phyloP scores from a whole-genome alignment of 805 yeast species.

The Spathaspora boniae region DNA sequence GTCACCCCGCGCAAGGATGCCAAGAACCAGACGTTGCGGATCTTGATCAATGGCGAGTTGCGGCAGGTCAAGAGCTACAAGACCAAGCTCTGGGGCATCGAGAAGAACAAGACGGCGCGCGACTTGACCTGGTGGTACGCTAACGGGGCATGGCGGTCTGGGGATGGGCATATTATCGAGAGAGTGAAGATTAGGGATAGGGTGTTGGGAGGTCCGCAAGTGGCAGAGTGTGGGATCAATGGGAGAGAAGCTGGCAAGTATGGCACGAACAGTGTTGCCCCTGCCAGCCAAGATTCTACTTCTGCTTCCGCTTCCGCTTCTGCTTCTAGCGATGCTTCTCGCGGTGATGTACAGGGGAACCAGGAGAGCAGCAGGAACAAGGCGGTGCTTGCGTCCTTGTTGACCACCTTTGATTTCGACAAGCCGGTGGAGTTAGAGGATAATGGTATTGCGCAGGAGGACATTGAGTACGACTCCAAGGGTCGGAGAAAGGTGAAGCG shows the following conservation, averaged over 20 bases:
- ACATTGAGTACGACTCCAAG: conserved; percentile 32
- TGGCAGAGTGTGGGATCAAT: conserved; percentile 22
- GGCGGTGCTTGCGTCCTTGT: conserved; percentile 32
- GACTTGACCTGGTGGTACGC: conserved; percentile 63
- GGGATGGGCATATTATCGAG: conserved; percentile 76
- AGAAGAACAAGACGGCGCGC: conserved; percentile 56
- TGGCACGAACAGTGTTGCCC: conserved; percentile 15
- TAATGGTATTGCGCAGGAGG: conserved; percentile 28
- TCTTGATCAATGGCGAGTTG: conserved; percentile 53
- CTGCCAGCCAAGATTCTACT: too few species aligned
- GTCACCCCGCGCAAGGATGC: conserved; percentile 44
- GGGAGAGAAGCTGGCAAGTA: conserved; percentile 23
- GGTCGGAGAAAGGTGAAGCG: conserved; percentile 32
- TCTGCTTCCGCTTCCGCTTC: too few species aligned
- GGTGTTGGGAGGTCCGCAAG: too few species aligned
- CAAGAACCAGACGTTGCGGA: conserved; percentile 58
- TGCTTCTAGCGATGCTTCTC: too few species aligned
- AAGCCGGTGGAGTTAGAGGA: conserved; percentile 33
- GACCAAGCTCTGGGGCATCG: conserved; percentile 88
- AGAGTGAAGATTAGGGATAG: conserved; percentile 4
- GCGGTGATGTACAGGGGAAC: conserved; percentile 6
- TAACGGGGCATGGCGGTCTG: conserved; percentile 75
- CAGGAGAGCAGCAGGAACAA: conserved; percentile 26
- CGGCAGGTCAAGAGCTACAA: conserved; percentile 60
- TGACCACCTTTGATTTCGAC: conserved; percentile 31